phyloP scores from a whole-genome alignment of 306 rosid genomes.

The Inga oerstediana region DNA sequence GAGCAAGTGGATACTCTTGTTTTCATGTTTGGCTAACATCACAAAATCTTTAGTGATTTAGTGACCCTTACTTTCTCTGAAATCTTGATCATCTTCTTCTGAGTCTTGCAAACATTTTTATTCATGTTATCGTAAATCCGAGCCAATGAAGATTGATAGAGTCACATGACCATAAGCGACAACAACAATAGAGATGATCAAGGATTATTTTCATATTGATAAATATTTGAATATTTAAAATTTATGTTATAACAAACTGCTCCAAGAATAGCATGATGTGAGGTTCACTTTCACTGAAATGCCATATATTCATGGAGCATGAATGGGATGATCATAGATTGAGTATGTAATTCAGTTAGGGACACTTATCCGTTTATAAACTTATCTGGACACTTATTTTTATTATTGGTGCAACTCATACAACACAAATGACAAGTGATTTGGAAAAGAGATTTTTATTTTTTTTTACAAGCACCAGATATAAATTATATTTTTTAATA shows the following conservation, averaged over 20 bases:
- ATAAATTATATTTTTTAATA: no score
- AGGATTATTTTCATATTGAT: neutral
- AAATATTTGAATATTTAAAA: neutral
- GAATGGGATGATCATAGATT: no score
- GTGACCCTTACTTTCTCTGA: neutral
- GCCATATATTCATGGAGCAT: no score
- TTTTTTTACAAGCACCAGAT: no score
- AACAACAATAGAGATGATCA: neutral
- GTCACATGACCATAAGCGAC: neutral
- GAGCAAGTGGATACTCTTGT: no score
- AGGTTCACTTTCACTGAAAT: no score
- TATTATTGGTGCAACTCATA: neutral
- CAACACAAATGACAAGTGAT: neutral
- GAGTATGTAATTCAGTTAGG: neutral
- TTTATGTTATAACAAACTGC: no score
- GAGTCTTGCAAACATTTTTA: neutral
- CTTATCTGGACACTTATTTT: neutral
- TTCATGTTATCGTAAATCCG: neutral
- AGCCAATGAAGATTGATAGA: neutral
- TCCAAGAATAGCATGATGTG: no score
- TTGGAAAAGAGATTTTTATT: no score
- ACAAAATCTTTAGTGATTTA: no score
- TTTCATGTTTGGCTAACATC: no score
- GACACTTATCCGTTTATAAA: neutral
- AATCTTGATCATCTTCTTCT: neutral